Evolutionary conservation across 2,329 filamentous ascomycete genomes (phyloP).

Genomic region (Ophiostoma himal-ulmi): DNA sequence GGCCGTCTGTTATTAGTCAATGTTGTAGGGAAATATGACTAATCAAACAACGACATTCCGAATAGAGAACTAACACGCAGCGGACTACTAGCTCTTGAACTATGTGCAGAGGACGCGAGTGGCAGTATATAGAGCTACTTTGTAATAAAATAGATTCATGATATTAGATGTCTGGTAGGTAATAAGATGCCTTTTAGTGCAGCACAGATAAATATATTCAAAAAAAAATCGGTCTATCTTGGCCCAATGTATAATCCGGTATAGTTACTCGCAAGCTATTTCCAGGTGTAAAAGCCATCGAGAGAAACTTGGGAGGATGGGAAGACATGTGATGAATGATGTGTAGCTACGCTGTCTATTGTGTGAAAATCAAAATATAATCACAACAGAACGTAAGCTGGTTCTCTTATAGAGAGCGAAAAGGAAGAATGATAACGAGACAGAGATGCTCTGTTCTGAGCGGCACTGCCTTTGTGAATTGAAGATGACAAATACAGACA

Average conservation of each 20-base stretch:
- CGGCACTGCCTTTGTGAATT: neutral
- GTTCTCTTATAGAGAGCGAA: no score
- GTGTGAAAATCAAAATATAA: no score
- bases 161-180: no score
- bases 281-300: no score
- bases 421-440: neutral
- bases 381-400: no score
- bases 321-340: neutral
- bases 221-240: neutral
- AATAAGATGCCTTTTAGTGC: no score
- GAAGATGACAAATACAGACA: neutral
- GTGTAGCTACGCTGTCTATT: neutral
- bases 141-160: no score
- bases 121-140: neutral
- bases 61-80: slow-evolving; percentile 9
- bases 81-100: neutral
- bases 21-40: neutral
- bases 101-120: neutral
- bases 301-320: no score
- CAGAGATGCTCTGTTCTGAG: neutral
- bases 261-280: neutral
- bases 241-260: neutral
- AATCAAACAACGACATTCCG: slow-evolving; percentile 4
- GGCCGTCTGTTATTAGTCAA: neutral
- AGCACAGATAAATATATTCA: no score